phyloP scores from a whole-genome alignment of 208 protist species.

The Leishmania arabica region DNA sequence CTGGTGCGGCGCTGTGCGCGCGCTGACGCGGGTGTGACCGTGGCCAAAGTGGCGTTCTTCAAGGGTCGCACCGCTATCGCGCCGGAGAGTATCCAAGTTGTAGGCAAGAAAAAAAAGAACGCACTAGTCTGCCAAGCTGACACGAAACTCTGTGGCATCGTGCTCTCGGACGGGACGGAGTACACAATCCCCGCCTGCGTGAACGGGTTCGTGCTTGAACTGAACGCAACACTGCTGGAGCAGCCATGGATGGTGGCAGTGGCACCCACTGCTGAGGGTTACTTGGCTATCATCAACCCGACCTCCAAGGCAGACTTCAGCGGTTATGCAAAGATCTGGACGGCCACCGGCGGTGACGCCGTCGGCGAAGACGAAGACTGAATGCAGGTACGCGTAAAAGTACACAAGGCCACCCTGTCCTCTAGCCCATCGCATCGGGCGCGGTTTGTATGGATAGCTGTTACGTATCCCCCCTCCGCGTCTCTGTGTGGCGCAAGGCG shows the following conservation, averaged over 20 bases:
- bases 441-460: not conserved
- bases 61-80: slow-evolving; percentile 50
- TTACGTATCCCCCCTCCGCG: not conserved
- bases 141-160: slow-evolving; percentile 73
- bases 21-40: slow-evolving; percentile 11
- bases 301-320: slow-evolving; percentile 54
- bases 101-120: slow-evolving; percentile 88
- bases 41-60: slow-evolving; percentile 28
- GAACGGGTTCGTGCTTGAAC: slow-evolving; percentile 81
- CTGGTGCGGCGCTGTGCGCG: slow-evolving; percentile 24
- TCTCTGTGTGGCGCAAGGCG: not conserved
- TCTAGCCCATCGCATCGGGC: not conserved
- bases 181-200: slow-evolving; percentile 77
- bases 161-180: slow-evolving; percentile 42
- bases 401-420: not conserved
- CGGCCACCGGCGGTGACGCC: slow-evolving; percentile 69
- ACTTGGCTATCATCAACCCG: slow-evolving; percentile 77
- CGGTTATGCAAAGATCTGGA: slow-evolving; percentile 57
- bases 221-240: slow-evolving; percentile 63
- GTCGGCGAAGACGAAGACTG: slow-evolving; percentile 48
- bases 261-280: slow-evolving; percentile 72
- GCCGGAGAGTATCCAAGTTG: slow-evolving; percentile 55
- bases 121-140: slow-evolving; percentile 79
- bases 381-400: not conserved
- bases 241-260: slow-evolving; percentile 55